Percentiles rank a stretch among this genome's conserved stretches.
Evolutionary conservation across 2,329 filamentous ascomycete genomes (phyloP).

Genomic region (Ophiostoma sp.): DNA sequence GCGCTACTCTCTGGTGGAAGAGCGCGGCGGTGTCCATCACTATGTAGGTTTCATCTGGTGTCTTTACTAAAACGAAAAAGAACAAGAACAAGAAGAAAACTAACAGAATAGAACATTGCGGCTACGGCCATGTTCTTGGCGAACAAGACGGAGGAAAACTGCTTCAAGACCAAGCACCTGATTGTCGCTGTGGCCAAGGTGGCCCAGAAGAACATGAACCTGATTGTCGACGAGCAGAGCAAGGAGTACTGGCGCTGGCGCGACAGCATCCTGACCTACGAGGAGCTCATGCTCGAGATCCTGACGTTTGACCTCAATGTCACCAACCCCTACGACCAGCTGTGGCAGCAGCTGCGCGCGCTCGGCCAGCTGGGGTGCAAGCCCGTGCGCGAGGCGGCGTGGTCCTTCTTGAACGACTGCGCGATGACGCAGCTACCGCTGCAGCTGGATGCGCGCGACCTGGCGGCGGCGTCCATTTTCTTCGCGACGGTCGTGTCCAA

Average conservation of each 20-base stretch:
- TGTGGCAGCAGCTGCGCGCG: constrained; percentile 66
- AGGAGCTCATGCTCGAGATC: constrained; percentile 85
- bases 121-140: constrained; percentile 89
- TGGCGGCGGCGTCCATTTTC: constrained; percentile 81
- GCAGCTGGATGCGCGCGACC: constrained; percentile 69
- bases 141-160: constrained; percentile 96
- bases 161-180: constrained; percentile 89
- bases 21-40: constrained; percentile 76
- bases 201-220: constrained; percentile 85
- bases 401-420: constrained; percentile 91
- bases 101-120: constrained; percentile 61
- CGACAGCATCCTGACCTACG: constrained; percentile 85
- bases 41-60: constrained; percentile 56
- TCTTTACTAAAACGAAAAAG: not conserved
- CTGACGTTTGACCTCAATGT: constrained; percentile 92
- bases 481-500: constrained; percentile 73
- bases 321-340: constrained; percentile 77
- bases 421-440: constrained; percentile 80
- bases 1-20: constrained; percentile 73
- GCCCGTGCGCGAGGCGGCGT: constrained; percentile 38
- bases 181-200: constrained; percentile 91
- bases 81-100: not conserved
- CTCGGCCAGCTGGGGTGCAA: constrained; percentile 27
- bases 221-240: constrained; percentile 90
- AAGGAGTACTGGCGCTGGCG: constrained; percentile 99